These are phyloP conservation scores for Thalassiosira ordinaria DNA, from an alignment of 352 stramenopile species.

Conservation along the genomic window DNA sequence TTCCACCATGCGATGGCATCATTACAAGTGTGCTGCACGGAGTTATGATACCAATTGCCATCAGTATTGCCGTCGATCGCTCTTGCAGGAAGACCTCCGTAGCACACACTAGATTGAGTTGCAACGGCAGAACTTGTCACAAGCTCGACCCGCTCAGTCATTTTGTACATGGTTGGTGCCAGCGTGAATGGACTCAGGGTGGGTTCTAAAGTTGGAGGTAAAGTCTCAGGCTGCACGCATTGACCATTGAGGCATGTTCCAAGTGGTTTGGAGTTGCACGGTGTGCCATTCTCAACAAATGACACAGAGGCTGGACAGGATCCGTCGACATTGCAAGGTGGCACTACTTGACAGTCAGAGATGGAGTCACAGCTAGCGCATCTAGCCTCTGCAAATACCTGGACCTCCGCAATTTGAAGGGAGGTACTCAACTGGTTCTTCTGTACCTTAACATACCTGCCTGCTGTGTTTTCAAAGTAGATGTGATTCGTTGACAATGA, in stretches of 20 bases:
- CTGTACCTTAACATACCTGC: too few relatives aligned
- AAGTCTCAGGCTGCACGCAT: too few relatives aligned
- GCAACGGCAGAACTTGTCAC: constrained; percentile 4
- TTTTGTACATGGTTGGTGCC: too few relatives aligned
- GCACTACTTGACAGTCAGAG: constrained; percentile 46
- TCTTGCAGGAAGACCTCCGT: constrained; percentile 16
- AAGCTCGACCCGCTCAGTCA: too few relatives aligned
- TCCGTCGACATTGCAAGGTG: constrained; percentile 40
- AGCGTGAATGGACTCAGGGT: too few relatives aligned
- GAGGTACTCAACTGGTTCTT: too few relatives aligned
- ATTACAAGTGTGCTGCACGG: constrained; percentile 18
- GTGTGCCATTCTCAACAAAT: neutral
- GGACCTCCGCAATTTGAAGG: too few relatives aligned
- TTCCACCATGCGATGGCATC: neutral
- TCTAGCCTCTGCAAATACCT: constrained; percentile 35
- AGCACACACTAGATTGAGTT: constrained; percentile 10
- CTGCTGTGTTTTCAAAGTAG: constrained; percentile 48
- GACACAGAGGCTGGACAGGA: constrained; percentile 24
- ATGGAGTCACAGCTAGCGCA: constrained; percentile 55
- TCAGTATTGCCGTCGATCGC: constrained; percentile 34
- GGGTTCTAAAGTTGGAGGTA: too few relatives aligned
- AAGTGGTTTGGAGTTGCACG: constrained; percentile 6
- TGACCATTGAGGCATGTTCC: constrained; percentile 3
- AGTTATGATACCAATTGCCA: constrained; percentile 1
- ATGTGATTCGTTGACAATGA: too few relatives aligned